Evolutionary conservation across 306 rosid genomes (phyloP).

Genomic region (Cicer chorassanicum): DNA sequence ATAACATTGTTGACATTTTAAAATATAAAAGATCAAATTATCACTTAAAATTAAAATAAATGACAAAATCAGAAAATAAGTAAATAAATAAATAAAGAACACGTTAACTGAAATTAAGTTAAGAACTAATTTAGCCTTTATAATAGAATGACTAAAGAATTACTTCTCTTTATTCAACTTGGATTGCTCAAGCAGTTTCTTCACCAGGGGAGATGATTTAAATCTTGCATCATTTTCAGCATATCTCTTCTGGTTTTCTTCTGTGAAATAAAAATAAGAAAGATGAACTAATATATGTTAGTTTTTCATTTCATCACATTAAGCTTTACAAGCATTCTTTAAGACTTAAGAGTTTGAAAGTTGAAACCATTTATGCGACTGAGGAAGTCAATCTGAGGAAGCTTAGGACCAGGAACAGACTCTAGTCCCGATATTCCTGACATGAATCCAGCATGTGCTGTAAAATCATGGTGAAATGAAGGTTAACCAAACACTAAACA

Average conservation of each 20-base stretch:
- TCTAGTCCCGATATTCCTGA: constrained; percentile 88
- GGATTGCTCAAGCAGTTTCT: constrained; percentile 76
- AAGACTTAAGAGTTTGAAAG: constrained; percentile 14
- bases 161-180: constrained; percentile 89
- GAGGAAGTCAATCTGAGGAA: constrained; percentile 86
- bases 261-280: constrained; percentile 51
- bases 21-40: too few species aligned
- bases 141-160: constrained; percentile 1
- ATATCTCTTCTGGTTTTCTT: constrained; percentile 88
- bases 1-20: too few species aligned
- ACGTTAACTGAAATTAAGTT: too few species aligned
- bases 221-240: constrained; percentile 82
- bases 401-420: constrained; percentile 86
- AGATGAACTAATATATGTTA: constrained; percentile 9
- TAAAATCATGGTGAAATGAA: not conserved
- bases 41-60: too few species aligned
- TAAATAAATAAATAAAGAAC: too few species aligned
- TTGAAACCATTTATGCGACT: constrained; percentile 66
- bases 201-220: constrained; percentile 68
- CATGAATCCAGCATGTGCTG: constrained; percentile 88
- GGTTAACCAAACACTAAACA: not conserved
- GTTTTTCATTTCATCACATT: constrained; percentile 37
- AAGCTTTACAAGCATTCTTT: constrained; percentile 35
- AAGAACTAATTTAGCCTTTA: too few species aligned
- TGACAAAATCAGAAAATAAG: too few species aligned